phyloP scores from a whole-genome alignment of 768 basidiomycete genomes.

The Steccherinum ochraceum region DNA sequence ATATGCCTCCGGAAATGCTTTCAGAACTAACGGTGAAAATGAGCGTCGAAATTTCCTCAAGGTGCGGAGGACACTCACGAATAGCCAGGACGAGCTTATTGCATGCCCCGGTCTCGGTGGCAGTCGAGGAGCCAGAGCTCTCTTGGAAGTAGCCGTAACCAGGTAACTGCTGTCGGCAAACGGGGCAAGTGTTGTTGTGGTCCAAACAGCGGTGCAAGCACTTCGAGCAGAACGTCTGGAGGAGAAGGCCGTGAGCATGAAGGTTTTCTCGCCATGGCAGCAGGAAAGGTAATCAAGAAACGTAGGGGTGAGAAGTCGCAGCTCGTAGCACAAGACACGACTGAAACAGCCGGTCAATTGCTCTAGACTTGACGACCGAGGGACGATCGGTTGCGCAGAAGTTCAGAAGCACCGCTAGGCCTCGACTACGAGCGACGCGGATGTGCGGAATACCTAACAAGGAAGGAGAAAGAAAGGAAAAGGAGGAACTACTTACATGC shows the following conservation, averaged over 20 bases:
- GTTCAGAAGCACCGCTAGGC: not conserved
- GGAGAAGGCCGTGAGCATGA: not conserved
- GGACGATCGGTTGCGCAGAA: not conserved
- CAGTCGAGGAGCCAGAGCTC: slow-evolving; percentile 26
- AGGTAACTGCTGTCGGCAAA: slow-evolving; percentile 79
- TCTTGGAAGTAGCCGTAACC: slow-evolving; percentile 74
- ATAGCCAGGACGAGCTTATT: slow-evolving; percentile 71
- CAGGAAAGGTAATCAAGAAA: not conserved
- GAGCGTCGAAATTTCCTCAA: slow-evolving; percentile 1
- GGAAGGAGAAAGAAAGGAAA: slow-evolving; percentile 6
- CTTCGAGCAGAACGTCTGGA: slow-evolving; percentile 81
- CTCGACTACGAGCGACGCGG: not conserved
- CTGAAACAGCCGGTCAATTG: not conserved
- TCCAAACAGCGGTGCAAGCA: slow-evolving; percentile 91
- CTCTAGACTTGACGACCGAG: too few relatives aligned
- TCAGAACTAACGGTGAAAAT: slow-evolving; percentile 41
- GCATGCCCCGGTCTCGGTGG: slow-evolving; percentile 28
- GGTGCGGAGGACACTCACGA: slow-evolving; percentile 31
- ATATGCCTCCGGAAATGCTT: slow-evolving; percentile 62
- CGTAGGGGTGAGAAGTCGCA: not conserved
- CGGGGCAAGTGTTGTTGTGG: slow-evolving; percentile 74
- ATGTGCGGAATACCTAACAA: not conserved
- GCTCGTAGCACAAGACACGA: not conserved
- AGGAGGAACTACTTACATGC: slow-evolving; percentile 53
- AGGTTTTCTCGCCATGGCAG: too few relatives aligned